Conservation (phyloP, 2,329 filamentous ascomycete species). For the Lachnellula cervina region DNA sequence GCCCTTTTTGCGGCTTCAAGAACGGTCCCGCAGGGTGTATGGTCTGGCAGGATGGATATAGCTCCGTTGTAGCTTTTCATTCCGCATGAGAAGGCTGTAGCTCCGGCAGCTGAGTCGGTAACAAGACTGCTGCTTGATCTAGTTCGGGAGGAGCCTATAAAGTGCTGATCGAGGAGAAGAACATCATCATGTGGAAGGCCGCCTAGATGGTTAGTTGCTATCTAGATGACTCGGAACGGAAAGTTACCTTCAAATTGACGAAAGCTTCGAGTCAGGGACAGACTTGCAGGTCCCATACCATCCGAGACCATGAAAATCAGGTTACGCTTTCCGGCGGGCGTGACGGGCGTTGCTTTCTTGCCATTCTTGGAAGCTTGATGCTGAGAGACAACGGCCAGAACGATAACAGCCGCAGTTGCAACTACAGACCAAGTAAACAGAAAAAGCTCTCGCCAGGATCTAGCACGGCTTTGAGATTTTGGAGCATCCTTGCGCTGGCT, state of each 20-base stretch:
- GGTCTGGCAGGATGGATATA: constrained; percentile 82
- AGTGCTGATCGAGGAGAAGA: constrained; percentile 77
- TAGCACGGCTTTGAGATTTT: constrained; percentile 37
- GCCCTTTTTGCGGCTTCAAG: constrained; percentile 90
- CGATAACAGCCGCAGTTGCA: constrained; percentile 71
- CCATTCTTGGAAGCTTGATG: constrained; percentile 42
- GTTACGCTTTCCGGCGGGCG: constrained; percentile 69
- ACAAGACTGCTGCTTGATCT: constrained; percentile 79
- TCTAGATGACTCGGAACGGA: not conserved
- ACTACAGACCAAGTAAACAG: constrained; percentile 79
- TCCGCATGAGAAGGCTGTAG: constrained; percentile 91
- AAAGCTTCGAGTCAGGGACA: constrained; percentile 82
- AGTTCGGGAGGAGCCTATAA: constrained; percentile 87
- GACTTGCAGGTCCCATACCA: constrained; percentile 92
- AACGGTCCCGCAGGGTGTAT: constrained; percentile 82
- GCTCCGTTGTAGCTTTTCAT: constrained; percentile 95
- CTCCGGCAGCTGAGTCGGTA: constrained; percentile 94
- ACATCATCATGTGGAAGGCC: constrained; percentile 70
- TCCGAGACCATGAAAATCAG: constrained; percentile 99
- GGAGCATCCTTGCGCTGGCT: constrained; percentile 23
- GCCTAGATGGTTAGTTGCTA: constrained; percentile 33
- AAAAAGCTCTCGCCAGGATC: constrained; percentile 66
- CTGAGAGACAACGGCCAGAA: constrained; percentile 79
- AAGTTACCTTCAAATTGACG: constrained; percentile 61
- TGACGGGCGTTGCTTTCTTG: constrained; percentile 31